phyloP scores from a whole-genome alignment of 2,329 filamentous ascomycete species.

The Hymenoscyphus occultus region DNA sequence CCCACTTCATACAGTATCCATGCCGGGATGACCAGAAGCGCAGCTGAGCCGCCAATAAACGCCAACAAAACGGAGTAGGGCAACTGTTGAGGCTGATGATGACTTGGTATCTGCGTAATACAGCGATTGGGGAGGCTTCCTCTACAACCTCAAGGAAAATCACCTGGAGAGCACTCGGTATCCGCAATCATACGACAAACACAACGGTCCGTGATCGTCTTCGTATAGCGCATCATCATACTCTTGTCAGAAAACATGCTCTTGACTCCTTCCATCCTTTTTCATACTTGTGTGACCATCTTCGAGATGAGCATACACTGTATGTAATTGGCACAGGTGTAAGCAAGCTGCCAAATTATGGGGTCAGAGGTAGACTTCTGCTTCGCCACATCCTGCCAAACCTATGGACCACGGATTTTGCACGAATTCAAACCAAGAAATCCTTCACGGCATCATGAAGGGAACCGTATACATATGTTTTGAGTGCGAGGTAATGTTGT shows the following conservation, averaged over 20 bases:
- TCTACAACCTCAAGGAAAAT: not conserved
- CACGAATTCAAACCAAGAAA: not conserved
- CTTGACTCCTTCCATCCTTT: not conserved
- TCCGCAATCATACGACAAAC: not conserved
- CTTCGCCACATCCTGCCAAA: conserved; percentile 4
- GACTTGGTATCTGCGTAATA: not conserved
- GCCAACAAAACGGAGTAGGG: not conserved
- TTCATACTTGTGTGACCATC: not conserved
- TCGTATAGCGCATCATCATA: not conserved
- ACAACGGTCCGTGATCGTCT: not conserved
- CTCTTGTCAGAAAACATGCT: not conserved
- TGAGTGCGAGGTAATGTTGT: not conserved
- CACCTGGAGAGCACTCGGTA: not conserved
- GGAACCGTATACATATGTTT: not conserved
- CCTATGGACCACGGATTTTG: not conserved
- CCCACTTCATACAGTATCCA: not conserved
- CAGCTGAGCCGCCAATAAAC: not conserved
- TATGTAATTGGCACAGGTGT: not conserved
- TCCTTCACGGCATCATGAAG: not conserved
- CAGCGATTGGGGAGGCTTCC: not conserved
- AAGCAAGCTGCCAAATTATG: not conserved
- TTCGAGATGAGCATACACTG: not conserved
- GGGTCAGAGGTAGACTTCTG: not conserved
- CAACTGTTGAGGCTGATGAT: not conserved
- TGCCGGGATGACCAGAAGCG: not conserved